Evolutionary conservation across 1,284 basidiomycete genomes (phyloP).

Genomic region (Sporisorium scitamineum): DNA sequence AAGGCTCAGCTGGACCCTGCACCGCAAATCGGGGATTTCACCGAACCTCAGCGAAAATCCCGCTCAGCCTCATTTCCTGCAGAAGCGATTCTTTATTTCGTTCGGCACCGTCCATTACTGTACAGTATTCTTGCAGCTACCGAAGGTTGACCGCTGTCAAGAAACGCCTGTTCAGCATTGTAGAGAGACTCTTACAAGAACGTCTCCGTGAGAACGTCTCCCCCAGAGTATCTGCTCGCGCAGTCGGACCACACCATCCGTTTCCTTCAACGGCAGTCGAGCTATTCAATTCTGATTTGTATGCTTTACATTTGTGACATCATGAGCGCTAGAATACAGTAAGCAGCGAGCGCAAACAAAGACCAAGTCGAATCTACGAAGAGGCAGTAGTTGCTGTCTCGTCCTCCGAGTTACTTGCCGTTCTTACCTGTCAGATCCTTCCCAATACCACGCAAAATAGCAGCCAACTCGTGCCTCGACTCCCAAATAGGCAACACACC

Average conservation of each 20-base stretch:
- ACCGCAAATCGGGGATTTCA: conserved; percentile 13
- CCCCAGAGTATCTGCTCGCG: too few relatives aligned
- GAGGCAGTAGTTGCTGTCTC: not conserved
- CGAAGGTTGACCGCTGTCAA: not conserved
- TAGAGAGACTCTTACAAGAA: too few relatives aligned
- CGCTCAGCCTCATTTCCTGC: not conserved
- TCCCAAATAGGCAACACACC: conserved; percentile 88
- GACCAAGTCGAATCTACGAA: not conserved
- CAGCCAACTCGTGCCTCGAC: conserved; percentile 76
- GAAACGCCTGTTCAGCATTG: too few relatives aligned
- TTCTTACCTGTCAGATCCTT: conserved; percentile 50
- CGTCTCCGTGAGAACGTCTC: too few relatives aligned
- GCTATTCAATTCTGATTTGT: too few relatives aligned
- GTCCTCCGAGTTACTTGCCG: conserved; percentile 20
- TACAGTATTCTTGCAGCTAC: too few relatives aligned
- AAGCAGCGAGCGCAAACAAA: too few relatives aligned
- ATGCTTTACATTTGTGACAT: too few relatives aligned
- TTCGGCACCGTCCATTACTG: too few relatives aligned
- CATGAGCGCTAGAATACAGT: not conserved
- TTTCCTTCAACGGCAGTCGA: too few relatives aligned
- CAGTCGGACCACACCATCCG: not conserved
- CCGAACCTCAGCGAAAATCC: conserved; percentile 3
- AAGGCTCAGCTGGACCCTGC: conserved; percentile 21
- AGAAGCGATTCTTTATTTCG: too few relatives aligned
- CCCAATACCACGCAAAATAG: conserved; percentile 76